Evolutionary conservation across 1,139 yeast genomes (phyloP), one percentile per base, ranked within the genome.

Genomic region (Kodamaea suecica): DNA sequence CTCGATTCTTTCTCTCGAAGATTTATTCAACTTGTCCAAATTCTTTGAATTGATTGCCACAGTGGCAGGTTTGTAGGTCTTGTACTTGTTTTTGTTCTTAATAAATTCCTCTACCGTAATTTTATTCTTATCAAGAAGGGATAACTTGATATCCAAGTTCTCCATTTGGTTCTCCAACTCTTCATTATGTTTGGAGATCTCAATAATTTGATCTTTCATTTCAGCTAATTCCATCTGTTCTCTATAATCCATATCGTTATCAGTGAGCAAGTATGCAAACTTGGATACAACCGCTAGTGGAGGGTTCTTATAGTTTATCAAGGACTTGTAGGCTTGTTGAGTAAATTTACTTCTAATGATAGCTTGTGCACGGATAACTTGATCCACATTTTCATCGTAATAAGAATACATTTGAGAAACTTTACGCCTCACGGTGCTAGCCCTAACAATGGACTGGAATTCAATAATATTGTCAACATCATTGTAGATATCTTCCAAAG

Each of bases 141-240:
- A 86, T 48, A 87, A 80, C 50, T 86, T 88, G 47, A 84, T 74
- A 51, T 90, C 96, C 47, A 90, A 70, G 45, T 84, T 84, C 44
- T 84, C 88, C 42, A 90, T 78, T 42, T 80, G 83, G 33, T 73
- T 74, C 53, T 86, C 95, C 48, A 85, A 66, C 27, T 70, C 73
- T 47, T 81, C 90, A 48, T 85, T 84, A 19, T 67, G 64, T 34
- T 73, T 73, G 6, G 86, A 80, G 40, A 73, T 79, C 32, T 73
- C 80, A 32, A 78, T 70, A 27, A 86, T 83, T 24, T 72, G 66
- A 42, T 85, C 90, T 46, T 86, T 80, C 39, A 76, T 61, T 34
- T 76, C 77, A 26, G 85, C 84, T 24, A 90, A 61, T 38, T 75
- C 78, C 42, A 84, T 67, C 48, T 87, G 96, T 47, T 84, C 85